Evolutionary conservation across 2,329 filamentous ascomycete genomes (phyloP).

Genomic region (Lachnellula hyalina): DNA sequence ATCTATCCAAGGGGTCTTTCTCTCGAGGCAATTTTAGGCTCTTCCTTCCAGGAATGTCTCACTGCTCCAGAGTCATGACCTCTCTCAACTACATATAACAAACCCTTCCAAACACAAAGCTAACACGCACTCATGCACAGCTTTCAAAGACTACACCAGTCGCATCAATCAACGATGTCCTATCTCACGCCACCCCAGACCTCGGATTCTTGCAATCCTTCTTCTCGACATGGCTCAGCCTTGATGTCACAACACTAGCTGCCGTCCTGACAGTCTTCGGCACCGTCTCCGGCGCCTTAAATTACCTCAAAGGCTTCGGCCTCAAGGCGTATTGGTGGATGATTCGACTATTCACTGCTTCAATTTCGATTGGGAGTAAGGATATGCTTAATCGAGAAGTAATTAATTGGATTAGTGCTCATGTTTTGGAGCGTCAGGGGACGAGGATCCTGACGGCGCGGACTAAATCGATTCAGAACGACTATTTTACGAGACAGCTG

Average conservation of each 20-base stretch:
- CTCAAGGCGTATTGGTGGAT: conserved; percentile 37
- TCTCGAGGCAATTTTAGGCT: too few relatives aligned
- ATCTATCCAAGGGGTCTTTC: too few relatives aligned
- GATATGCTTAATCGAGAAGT: conserved; percentile 43
- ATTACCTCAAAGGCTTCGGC: conserved; percentile 34
- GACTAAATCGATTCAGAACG: conserved; percentile 33
- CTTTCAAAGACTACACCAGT: not conserved
- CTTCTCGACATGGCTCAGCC: conserved; percentile 38
- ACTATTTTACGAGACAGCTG: conserved; percentile 15
- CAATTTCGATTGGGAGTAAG: conserved; percentile 38
- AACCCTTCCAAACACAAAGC: not conserved
- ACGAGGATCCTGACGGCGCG: conserved; percentile 40
- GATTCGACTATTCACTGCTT: conserved; percentile 39
- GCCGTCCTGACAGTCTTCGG: conserved; percentile 41
- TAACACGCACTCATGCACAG: not conserved
- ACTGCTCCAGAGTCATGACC: too few relatives aligned
- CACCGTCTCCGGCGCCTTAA: conserved; percentile 37
- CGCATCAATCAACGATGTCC: not conserved
- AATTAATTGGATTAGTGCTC: conserved; percentile 40
- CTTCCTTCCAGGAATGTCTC: too few relatives aligned
- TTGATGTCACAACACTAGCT: conserved; percentile 42
- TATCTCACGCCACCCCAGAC: not conserved
- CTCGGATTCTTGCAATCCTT: conserved; percentile 32
- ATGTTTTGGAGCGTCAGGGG: conserved; percentile 34
- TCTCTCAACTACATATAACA: too few relatives aligned